Base-by-base conservation (phyloP, 352 stramenopile species). In the Globisporangium nagaii region DNA sequence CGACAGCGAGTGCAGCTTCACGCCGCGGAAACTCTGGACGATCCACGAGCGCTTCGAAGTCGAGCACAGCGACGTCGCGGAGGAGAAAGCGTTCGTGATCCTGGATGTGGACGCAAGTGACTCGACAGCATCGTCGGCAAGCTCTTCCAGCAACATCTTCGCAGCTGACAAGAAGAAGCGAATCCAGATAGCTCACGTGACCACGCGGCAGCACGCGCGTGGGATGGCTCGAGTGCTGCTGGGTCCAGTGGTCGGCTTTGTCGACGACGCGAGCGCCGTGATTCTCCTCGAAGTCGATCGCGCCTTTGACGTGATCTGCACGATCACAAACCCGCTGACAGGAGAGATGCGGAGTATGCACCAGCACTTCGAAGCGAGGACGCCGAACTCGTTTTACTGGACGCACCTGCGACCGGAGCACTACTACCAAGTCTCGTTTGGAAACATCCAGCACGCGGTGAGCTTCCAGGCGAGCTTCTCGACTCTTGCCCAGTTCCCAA, bases 211-310 rank as follows among this genome's bases (percentile, higher is more conserved):
- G 22, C 48, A 71, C 6, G 37, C 5, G n/a, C 46, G 44, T 7
- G 58, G 56, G 19, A 56, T 60, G 8, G 59, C 72, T 1, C 51
- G 61, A 19, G 75, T 89, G 3, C 51, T 90, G 11, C 11, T 88
- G 5, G 84, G 84, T 8, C 84, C 81, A 0, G 66, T 93, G n/a
- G 58, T 93, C 4, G 81, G 84, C 6, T 81, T 76, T 63, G 84
- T 92, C 1, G 74, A 88, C 25, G 69, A 71, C 1, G 66, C 58
- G 3, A 84, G 73, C 32, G 73, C 70, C 11, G 69, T 77, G 11
- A 60, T 93, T 25, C 63, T 93, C 1, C 62, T 92, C 13, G 84
- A 93, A 51, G 53, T 92, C 9, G 79, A 90, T 37, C 64, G 68
- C 36, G 56, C 75, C 7, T 63, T 70, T 12, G 70, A 84, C 28